A percentile compares a stretch with the other conserved stretches of the same genome.
Conservation (phyloP, 768 basidiomycete species). For the Amanita jacksonii region DNA sequence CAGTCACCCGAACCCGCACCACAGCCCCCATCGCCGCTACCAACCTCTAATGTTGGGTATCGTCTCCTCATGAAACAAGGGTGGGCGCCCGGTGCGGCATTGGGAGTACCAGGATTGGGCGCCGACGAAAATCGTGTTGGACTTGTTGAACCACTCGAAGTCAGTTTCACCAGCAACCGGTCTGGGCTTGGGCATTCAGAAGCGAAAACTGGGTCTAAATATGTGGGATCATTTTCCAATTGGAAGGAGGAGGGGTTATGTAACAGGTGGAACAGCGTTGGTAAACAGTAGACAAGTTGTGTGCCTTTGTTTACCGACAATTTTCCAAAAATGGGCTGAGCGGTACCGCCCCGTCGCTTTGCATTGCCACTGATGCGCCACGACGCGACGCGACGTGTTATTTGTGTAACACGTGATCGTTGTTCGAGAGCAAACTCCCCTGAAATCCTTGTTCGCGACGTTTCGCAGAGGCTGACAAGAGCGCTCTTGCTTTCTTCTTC, state of each 20-base stretch:
- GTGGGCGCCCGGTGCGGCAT: conserved; percentile 59
- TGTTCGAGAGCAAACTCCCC: conserved; percentile 17
- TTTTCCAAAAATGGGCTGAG: conserved; percentile 6
- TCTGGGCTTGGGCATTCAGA: conserved; percentile 46
- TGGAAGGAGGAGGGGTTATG: conserved; percentile 35
- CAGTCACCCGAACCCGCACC: conserved; percentile 18
- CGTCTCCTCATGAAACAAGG: conserved; percentile 63
- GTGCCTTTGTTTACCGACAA: not conserved
- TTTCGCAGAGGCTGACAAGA: conserved; percentile 30
- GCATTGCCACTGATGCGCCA: too few relatives aligned
- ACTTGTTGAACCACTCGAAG: conserved; percentile 49
- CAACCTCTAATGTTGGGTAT: conserved; percentile 56
- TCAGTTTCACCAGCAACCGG: conserved; percentile 31
- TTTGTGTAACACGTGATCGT: conserved; percentile 29
- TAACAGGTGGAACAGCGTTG: conserved; percentile 27
- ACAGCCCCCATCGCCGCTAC: conserved; percentile 38
- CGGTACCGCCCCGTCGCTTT: too few relatives aligned
- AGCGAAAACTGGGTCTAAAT: conserved; percentile 12
- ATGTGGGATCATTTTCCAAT: conserved; percentile 13
- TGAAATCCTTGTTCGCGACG: conserved; percentile 20
- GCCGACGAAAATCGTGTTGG: conserved; percentile 27
- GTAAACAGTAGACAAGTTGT: too few relatives aligned
- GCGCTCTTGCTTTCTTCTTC: conserved; percentile 16
- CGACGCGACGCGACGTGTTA: conserved; percentile 21
- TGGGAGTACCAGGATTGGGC: conserved; percentile 27